phyloP scores from a whole-genome alignment of 2,329 filamentous ascomycete genomes.

The Lecanicillium sp. region DNA sequence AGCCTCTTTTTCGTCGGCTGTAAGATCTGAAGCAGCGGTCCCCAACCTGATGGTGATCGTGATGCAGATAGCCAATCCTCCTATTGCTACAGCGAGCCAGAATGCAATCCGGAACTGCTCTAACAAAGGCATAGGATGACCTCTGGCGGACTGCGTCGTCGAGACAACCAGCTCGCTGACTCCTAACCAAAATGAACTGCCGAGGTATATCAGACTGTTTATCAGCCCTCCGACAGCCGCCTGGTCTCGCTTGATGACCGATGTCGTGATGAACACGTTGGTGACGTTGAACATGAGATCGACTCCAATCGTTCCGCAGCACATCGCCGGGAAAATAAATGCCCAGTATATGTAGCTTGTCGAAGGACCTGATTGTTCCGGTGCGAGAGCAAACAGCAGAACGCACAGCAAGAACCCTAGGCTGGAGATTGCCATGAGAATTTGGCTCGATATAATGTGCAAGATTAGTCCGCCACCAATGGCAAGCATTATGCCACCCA shows the following conservation, averaged over 20 bases:
- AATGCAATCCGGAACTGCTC: constrained; percentile 46
- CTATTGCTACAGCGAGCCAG: constrained; percentile 46
- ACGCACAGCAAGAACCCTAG: constrained; percentile 25
- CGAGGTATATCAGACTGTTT: constrained; percentile 50
- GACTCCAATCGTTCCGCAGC: constrained; percentile 50
- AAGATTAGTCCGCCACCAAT: constrained; percentile 5
- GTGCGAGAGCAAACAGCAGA: constrained; percentile 15
- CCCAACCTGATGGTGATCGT: constrained; percentile 8
- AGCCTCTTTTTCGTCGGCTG: constrained; percentile 7
- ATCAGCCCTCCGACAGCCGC: constrained; percentile 53
- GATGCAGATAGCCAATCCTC: constrained; percentile 38
- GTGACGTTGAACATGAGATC: constrained; percentile 55
- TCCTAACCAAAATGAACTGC: constrained; percentile 51
- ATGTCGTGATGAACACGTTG: constrained; percentile 56
- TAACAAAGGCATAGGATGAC: constrained; percentile 24
- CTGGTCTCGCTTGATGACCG: constrained; percentile 45
- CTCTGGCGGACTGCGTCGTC: constrained; percentile 22
- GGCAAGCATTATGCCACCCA: constrained; percentile 5
- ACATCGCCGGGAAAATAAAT: constrained; percentile 49
- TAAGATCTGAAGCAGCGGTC: constrained; percentile 8
- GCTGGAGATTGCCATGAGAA: constrained; percentile 12
- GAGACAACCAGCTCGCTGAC: constrained; percentile 47
- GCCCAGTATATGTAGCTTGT: constrained; percentile 39
- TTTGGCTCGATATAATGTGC: constrained; percentile 6
- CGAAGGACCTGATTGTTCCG: constrained; percentile 5